Base-by-base conservation (phyloP, 2,329 filamentous ascomycete species). In the Xylaria sp. region DNA sequence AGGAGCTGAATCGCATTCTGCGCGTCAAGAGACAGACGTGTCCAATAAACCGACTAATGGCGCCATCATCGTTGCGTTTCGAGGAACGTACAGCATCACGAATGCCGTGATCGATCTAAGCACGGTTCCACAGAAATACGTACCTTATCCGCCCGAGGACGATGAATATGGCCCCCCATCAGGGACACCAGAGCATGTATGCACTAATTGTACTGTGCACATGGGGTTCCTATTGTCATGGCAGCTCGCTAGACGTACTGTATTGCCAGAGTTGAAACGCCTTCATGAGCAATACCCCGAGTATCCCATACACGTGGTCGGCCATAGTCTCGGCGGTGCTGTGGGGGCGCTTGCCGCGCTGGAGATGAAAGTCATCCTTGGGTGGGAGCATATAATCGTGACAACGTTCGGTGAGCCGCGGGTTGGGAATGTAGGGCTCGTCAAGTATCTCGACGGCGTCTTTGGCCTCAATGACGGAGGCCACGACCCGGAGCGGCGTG, bases 351-450 rank as follows among this genome's bases (percentile, higher is more conserved):
- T 99, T 3, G 96, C 94, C 0, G 93, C 88, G 1, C 84, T 98
- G 37, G 96, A 99, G 77, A 87, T 97, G 76, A 87, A 89, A 68
- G 80, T 84, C 28, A 87, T 90, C 0, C 84, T 91, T n/a, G 93
- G 92, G 20, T 96, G 91, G 90, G 81, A 91, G 9, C 89, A 94
- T 2, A 72, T 88, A n/a, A 81, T 86, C 15, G 89, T 97, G 50
- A 98, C 95, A 5, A 98, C 96, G 0, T 99, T 97, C 80, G 96
- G 96, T 10, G 94, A 98, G 81, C 96, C 96, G 23, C 84, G 88
- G 50, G 80, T 90, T 23, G 89, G 90, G 15, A 91, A 92, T 76
- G 74, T 77, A 15, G 85, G 83, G 15, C 81, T 92, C 28, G 86
- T 84, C 46, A 79, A 81, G 8, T 91, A 87, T 71, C 74, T 91